Evolutionary conservation across 2,329 filamentous ascomycete species (phyloP), one percentile per base, ranked within the genome.

Genomic region (Pochonia chlamydosporia): DNA sequence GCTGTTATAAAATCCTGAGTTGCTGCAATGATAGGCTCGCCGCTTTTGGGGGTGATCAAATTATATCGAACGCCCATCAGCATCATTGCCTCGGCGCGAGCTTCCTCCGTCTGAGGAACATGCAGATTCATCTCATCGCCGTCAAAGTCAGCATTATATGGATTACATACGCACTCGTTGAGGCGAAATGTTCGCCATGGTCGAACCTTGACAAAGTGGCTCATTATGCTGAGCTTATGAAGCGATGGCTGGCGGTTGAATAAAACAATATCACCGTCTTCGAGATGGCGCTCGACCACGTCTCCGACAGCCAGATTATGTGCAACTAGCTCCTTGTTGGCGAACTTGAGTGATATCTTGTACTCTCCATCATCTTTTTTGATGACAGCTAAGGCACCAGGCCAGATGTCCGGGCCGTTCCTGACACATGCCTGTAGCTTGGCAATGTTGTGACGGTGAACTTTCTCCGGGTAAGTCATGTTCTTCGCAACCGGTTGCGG

Each of bases 81-180:
- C 55, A 92, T 89, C 59, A 95, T 93, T 1, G 93, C 93, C 67
- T 99, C 93, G 3, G 91, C 88, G 49, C 93, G 82, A 10, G 92
- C 92, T 67, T 97, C 93, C 69, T 97, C 93, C 0, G 92, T 97
- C 63, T 99, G 92, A 2, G 92, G 92, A 14, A 99, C 90, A 67
- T 99, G 92, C 43, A 99, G 70, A 59, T 99, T 99, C 93, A 99
- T 97, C 67, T 99, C 93, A 58, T 99, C 92, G 51, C 92, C 92
- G 59, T 99, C 92, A 57, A 99, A 99, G 78, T 99, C 92, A 48
- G 92, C 92, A 59, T 97, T 99, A 75, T 97, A 99, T 5, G 92
- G 92, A 51, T 87, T 90, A 68, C 92, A 97, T 2, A 95, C 93
- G 79, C 93, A 97, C 65, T 97, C 92, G 63, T 97, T 99, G 20